Evolutionary conservation across 225 moss, liverwort and hornwort genomes (phyloP).

Genomic region (Lunularia cruciata): DNA sequence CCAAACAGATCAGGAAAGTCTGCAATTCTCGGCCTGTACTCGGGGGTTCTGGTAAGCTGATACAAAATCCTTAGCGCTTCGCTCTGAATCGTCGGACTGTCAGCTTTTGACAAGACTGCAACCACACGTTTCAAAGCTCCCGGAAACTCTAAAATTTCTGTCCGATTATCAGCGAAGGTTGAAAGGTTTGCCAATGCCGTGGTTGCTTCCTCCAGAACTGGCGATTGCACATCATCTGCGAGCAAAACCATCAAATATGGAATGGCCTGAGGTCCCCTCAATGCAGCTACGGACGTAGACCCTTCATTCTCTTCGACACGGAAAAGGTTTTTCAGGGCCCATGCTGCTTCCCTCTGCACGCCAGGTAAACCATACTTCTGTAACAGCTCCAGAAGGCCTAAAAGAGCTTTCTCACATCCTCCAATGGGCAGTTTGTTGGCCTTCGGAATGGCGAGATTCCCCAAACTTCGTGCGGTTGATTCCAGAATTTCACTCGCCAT

Average conservation of each 20-base stretch:
- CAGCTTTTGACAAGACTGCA: slow-evolving; percentile 13
- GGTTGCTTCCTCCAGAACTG: slow-evolving; percentile 22
- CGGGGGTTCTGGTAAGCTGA: slow-evolving; percentile 23
- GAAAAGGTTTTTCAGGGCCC: slow-evolving; percentile 31
- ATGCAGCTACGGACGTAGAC: background rate
- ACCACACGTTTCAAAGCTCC: slow-evolving; percentile 28
- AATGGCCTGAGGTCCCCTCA: slow-evolving; percentile 18
- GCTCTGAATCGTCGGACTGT: slow-evolving; percentile 12
- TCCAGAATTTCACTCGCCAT: slow-evolving; percentile 7
- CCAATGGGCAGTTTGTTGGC: slow-evolving; percentile 26
- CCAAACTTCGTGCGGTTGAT: slow-evolving; percentile 22
- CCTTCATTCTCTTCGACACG: slow-evolving; percentile 20
- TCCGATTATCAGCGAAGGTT: background rate
- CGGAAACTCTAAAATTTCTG: slow-evolving; percentile 29
- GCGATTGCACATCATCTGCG: background rate
- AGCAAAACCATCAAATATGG: slow-evolving; percentile 21
- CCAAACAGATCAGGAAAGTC: slow-evolving; percentile 21
- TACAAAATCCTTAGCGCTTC: slow-evolving; percentile 27
- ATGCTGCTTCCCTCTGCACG: slow-evolving; percentile 26
- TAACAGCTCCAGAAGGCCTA: slow-evolving; percentile 21
- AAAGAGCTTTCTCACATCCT: slow-evolving; percentile 15
- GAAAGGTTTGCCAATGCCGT: slow-evolving; percentile 26
- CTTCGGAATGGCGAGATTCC: slow-evolving; percentile 27
- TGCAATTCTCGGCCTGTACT: slow-evolving; percentile 22
- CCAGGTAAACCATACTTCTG: background rate